Evolutionary conservation across 1,139 yeast genomes (phyloP).

Genomic region (Candida gigantensis): DNA sequence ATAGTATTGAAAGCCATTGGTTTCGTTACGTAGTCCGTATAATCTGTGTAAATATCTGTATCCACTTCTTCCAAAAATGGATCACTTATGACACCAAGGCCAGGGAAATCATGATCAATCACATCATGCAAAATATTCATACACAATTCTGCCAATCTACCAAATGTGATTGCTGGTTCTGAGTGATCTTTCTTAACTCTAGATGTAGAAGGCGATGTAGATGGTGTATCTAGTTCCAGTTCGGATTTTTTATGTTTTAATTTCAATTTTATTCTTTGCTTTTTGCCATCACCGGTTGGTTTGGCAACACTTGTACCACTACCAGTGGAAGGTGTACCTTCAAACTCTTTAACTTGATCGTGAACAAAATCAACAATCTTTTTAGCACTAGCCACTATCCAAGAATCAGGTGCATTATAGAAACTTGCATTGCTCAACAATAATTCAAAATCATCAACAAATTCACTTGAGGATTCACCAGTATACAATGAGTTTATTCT

Average conservation of each 20-base stretch:
- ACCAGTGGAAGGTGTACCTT: conserved; percentile 10
- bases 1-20: conserved; percentile 60
- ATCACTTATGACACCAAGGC: conserved; percentile 47
- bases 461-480: conserved; percentile 33
- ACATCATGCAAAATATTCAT: conserved; percentile 34
- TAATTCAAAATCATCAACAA: conserved; percentile 55
- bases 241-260: conserved; percentile 10
- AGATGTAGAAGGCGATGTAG: background rate
- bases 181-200: conserved; percentile 9
- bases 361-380: conserved; percentile 44
- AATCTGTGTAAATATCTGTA: conserved; percentile 58
- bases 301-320: conserved; percentile 12
- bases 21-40: conserved; percentile 51
- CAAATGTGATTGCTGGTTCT: conserved; percentile 17
- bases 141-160: conserved; percentile 26
- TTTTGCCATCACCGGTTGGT: conserved; percentile 9
- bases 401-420: conserved; percentile 62
- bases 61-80: conserved; percentile 63
- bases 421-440: conserved; percentile 60
- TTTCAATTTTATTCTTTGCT: conserved; percentile 16
- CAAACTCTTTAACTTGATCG: conserved; percentile 37
- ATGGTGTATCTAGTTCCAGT: background rate
- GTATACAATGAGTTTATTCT: conserved; percentile 42
- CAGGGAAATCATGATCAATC: conserved; percentile 44
- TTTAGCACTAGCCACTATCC: conserved; percentile 60